Conservation (phyloP, 2,329 filamentous ascomycete species). For the Fusarium lyarnte region DNA sequence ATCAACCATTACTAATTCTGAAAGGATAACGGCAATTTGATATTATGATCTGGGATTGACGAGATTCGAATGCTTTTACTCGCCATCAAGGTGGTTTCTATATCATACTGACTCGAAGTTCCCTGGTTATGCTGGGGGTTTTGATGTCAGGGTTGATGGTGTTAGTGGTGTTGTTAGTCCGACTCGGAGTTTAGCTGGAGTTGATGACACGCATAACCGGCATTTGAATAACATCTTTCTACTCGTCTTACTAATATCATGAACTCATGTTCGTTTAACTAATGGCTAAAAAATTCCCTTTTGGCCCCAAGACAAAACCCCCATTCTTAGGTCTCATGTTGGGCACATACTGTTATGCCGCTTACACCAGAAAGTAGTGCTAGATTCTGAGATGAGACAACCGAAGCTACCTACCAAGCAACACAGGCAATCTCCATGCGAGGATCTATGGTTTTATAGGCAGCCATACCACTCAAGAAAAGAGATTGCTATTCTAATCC, state of each 20-base stretch:
- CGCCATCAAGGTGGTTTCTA: slow-evolving; percentile 8
- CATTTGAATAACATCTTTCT: background rate
- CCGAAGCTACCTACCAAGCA: background rate
- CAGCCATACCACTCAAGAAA: background rate
- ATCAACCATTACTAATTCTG: slow-evolving; percentile 20
- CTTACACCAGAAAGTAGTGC: background rate
- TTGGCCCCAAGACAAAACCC: background rate
- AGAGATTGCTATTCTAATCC: background rate
- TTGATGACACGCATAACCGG: background rate
- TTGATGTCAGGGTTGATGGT: background rate
- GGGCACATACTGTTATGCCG: background rate
- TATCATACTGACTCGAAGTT: background rate
- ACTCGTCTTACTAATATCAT: background rate
- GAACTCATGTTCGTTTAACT: background rate
- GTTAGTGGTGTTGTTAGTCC: background rate
- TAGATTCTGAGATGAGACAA: background rate
- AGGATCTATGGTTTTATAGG: background rate
- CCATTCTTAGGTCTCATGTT: background rate
- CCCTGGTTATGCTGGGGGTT: background rate
- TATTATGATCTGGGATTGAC: background rate
- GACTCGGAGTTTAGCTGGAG: background rate
- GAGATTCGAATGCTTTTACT: background rate
- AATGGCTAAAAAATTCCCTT: background rate
- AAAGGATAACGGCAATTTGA: slow-evolving; percentile 16
- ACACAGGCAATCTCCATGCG: background rate